These are phyloP conservation scores for Brettanomyces bruxellensis DNA, from an alignment of 805 yeast species.

Conservation along the genomic window DNA sequence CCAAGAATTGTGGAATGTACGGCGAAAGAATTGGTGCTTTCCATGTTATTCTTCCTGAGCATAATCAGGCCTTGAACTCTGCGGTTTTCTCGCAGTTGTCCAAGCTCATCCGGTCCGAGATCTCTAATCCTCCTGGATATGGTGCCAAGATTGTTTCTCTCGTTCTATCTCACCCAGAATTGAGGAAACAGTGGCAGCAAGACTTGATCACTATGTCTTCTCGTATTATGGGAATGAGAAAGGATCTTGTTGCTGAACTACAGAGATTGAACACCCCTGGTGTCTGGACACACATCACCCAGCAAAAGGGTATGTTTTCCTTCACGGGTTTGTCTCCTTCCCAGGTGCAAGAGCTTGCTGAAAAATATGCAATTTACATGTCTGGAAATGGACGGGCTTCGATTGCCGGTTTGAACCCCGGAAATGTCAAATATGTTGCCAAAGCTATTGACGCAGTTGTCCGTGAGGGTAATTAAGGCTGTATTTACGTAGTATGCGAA, in stretches of 20 bases:
- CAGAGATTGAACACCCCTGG: conserved; percentile 72
- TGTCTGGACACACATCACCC: conserved; percentile 82
- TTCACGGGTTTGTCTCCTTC: conserved; percentile 77
- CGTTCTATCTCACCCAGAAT: conserved; percentile 57
- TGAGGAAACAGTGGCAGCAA: conserved; percentile 70
- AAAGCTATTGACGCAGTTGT: conserved; percentile 75
- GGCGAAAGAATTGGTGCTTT: conserved; percentile 97
- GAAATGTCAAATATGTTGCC: conserved; percentile 73
- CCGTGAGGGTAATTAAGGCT: conserved; percentile 6
- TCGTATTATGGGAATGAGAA: conserved; percentile 76
- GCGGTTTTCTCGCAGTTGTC: conserved; percentile 73
- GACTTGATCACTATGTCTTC: conserved; percentile 84
- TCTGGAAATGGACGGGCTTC: conserved; percentile 83
- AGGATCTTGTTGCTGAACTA: conserved; percentile 50
- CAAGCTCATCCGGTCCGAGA: conserved; percentile 68
- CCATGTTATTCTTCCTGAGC: conserved; percentile 55
- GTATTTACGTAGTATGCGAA: no score
- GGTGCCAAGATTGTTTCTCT: conserved; percentile 87
- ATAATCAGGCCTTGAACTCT: conserved; percentile 31
- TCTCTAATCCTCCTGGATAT: conserved; percentile 91
- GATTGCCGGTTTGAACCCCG: conserved; percentile 83
- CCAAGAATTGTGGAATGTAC: conserved; percentile 93
- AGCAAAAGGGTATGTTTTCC: conserved; percentile 95
- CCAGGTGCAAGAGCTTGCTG: conserved; percentile 70
- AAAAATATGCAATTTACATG: conserved; percentile 73